Percentiles rank a stretch among this genome's conserved stretches.
phyloP scores from a whole-genome alignment of 169 alveolate genomes.

The Sarcocystis neurona region DNA sequence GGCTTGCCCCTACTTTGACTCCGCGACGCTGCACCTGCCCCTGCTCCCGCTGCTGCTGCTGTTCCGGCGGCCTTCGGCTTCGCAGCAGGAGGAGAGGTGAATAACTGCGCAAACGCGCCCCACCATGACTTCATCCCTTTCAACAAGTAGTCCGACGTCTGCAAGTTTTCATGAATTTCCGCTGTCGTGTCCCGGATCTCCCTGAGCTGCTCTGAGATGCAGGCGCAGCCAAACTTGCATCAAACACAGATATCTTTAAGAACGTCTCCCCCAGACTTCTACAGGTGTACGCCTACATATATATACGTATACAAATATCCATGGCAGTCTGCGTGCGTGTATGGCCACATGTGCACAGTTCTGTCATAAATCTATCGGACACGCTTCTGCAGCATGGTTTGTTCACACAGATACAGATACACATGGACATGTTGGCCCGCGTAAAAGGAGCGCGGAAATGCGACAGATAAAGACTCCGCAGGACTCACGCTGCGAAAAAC shows the following conservation, averaged over 20 bases:
- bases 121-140: conserved; percentile 65
- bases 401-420: too few relatives aligned
- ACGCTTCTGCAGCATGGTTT: neutral
- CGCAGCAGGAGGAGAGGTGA: conserved; percentile 33
- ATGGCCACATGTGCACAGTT: neutral
- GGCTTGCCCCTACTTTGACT: too few relatives aligned
- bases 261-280: neutral
- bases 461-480: too few relatives aligned
- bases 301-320: neutral
- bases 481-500: too few relatives aligned
- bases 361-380: neutral
- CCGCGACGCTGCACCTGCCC: conserved; percentile 19
- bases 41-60: conserved; percentile 29
- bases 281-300: neutral
- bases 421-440: too few relatives aligned
- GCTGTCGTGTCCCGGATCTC: conserved; percentile 35
- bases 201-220: conserved; percentile 45
- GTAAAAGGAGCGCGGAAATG: too few relatives aligned
- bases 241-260: neutral
- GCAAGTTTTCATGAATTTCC: conserved; percentile 28
- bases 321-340: neutral
- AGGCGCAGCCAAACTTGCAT: neutral
- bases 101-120: conserved; percentile 47
- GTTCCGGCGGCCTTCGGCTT: neutral
- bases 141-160: conserved; percentile 47